Evolutionary conservation across 768 basidiomycete species (phyloP), one percentile per base, ranked within the genome.

Genomic region (Strobilomyces confusus): DNA sequence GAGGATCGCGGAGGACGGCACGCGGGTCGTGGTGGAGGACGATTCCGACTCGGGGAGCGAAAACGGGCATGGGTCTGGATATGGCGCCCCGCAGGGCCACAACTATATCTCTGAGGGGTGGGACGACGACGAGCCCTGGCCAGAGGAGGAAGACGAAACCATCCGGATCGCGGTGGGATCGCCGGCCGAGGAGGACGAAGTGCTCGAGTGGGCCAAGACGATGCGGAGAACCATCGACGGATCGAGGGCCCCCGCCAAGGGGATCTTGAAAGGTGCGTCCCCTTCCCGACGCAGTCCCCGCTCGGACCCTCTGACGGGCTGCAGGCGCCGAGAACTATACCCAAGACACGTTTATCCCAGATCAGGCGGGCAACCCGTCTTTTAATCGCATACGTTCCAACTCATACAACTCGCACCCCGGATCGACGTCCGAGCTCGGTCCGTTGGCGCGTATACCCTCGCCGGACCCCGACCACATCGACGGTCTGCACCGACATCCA

Each of bases 391-490:
- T 77, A 44, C 84, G 93, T 44, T 89, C 92, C 43, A 94, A 94
- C 69, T 95, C 93, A 20, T 89, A 93, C 74, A 81, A 80, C 57
- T 75, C 79, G 20, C 72, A 74, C 49, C 71, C 77, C 5, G 69
- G 65, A 36, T 65, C 70, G 19, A 79, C 75, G 44, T 73, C 77
- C 5, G 81, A 84, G 57, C 73, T 77, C 20, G 90, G 90, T 25
- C 91, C 91, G 6, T 77, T 94, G 38, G 87, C 90, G 29, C 85
- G 81, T 50, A 84, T 94, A 54, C 90, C 91, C 47, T 82, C 86
- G 7, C 86, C 89, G 3, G 89, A 94, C 64, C 88, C 90, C 49
- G 88, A 87, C 65, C 86, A 89, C 58, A 92, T 90, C 58, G 92
- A 89, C 60, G 92, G 87, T n/a, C 77, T 94, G 52, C 87, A 89